A percentile compares a stretch with the other conserved stretches of the same genome.
Evolutionary conservation across 768 basidiomycete genomes (phyloP).

Genomic region (Butyriboletus loyo): DNA sequence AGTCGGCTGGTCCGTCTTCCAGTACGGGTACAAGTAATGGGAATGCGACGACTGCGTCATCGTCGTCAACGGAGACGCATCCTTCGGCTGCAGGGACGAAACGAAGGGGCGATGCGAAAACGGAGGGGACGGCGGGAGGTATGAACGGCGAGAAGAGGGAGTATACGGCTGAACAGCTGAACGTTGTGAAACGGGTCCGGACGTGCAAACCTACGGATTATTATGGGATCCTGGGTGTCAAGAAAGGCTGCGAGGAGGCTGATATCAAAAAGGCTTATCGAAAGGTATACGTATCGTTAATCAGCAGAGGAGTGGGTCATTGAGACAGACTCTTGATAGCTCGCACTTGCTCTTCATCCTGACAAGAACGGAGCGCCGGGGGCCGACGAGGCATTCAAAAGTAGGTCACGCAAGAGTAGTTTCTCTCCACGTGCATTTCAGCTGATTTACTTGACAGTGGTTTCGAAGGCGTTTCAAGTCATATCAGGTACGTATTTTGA

Average conservation of each 20-base stretch:
- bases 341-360: slow-evolving; percentile 86
- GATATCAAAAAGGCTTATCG: slow-evolving; percentile 95
- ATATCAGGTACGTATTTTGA: slow-evolving; percentile 57
- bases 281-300: slow-evolving; percentile 58
- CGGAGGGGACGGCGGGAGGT: slow-evolving; percentile 54
- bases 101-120: slow-evolving; percentile 47
- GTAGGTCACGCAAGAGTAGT: slow-evolving; percentile 44
- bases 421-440: not conserved
- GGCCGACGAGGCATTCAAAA: slow-evolving; percentile 97
- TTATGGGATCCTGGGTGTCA: slow-evolving; percentile 84
- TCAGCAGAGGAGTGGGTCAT: slow-evolving; percentile 3
- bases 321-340: slow-evolving; percentile 39
- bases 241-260: slow-evolving; percentile 76
- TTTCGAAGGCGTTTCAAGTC: slow-evolving; percentile 96
- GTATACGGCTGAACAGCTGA: slow-evolving; percentile 80
- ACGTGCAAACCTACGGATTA: slow-evolving; percentile 86
- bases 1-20: slow-evolving; percentile 41
- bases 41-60: slow-evolving; percentile 38
- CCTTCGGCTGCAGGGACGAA: slow-evolving; percentile 71
- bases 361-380: slow-evolving; percentile 98
- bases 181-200: slow-evolving; percentile 82
- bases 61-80: slow-evolving; percentile 62
- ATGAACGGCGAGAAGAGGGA: slow-evolving; percentile 76
- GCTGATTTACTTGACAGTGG: slow-evolving; percentile 54
- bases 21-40: slow-evolving; percentile 30